These are phyloP conservation scores for Cyclospora cayetanensis DNA, from an alignment of 169 alveolate genomes.

Conservation along the genomic window DNA sequence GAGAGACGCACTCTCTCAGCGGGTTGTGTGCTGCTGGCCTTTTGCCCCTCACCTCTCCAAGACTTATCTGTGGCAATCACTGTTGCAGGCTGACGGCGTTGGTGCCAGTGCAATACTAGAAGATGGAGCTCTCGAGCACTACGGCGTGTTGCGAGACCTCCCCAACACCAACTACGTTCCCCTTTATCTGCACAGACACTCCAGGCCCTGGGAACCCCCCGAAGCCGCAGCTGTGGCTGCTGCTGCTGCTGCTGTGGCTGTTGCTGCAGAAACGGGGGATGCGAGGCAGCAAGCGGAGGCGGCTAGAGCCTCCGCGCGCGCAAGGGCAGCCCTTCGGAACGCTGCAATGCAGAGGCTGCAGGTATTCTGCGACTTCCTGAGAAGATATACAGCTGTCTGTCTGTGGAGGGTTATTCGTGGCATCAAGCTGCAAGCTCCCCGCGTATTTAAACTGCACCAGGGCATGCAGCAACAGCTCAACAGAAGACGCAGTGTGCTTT, in stretches of 20 bases:
- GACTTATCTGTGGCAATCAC: not conserved
- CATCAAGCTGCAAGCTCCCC: no score
- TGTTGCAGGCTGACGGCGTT: constrained; percentile 46
- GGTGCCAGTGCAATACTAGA: not conserved
- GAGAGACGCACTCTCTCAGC: not conserved
- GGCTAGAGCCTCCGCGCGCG: not conserved
- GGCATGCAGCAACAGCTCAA: constrained; percentile 6
- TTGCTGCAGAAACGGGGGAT: not conserved
- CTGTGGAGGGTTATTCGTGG: no score
- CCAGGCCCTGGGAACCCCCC: constrained; percentile 3
- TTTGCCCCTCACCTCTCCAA: no score
- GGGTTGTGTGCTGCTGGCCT: constrained; percentile 2
- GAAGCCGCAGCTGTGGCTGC: not conserved
- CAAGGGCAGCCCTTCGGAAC: constrained; percentile 7
- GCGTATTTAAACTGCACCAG: not conserved
- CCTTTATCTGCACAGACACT: constrained; percentile 11
- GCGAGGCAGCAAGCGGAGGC: not conserved
- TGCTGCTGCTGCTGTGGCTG: constrained; percentile 15
- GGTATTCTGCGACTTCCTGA: no score
- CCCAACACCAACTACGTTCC: not conserved
- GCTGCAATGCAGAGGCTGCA: not conserved
- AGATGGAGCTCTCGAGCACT: constrained; percentile 1
- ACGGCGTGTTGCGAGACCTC: not conserved
- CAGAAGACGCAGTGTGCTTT: not conserved
- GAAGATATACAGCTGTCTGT: no score